phyloP scores from a whole-genome alignment of 164 flowering plant genomes.

The Macadamia tetraphylla region DNA sequence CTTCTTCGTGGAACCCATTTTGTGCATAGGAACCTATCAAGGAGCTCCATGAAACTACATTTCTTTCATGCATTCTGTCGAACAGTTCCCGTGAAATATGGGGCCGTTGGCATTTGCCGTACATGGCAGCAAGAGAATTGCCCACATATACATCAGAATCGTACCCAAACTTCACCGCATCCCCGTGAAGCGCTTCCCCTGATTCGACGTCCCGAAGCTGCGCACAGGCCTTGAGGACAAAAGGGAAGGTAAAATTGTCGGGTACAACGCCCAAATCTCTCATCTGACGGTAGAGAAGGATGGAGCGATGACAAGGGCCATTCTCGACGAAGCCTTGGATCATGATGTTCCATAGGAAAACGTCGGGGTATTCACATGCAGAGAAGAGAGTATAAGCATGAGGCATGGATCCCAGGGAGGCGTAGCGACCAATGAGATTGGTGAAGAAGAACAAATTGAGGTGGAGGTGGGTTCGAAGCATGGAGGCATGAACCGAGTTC shows the following conservation, averaged over 20 bases:
- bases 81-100: background rate
- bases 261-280: background rate
- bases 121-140: constrained; percentile 5
- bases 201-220: background rate
- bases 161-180: constrained; percentile 7
- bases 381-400: background rate
- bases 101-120: background rate
- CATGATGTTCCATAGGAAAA: background rate
- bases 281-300: background rate
- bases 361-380: background rate
- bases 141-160: background rate
- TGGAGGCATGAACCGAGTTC: background rate
- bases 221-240: constrained; percentile 9
- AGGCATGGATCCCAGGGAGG: background rate
- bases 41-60: background rate
- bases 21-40: background rate
- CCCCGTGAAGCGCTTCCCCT: constrained; percentile 8
- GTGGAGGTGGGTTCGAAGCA: background rate
- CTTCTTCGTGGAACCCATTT: background rate
- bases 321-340: constrained; percentile 1
- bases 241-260: constrained; percentile 5
- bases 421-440: background rate
- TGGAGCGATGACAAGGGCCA: background rate
- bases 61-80: background rate
- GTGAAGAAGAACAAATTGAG: background rate